Conservation (phyloP, 2,329 filamentous ascomycete species). For the Claviceps monticola region DNA sequence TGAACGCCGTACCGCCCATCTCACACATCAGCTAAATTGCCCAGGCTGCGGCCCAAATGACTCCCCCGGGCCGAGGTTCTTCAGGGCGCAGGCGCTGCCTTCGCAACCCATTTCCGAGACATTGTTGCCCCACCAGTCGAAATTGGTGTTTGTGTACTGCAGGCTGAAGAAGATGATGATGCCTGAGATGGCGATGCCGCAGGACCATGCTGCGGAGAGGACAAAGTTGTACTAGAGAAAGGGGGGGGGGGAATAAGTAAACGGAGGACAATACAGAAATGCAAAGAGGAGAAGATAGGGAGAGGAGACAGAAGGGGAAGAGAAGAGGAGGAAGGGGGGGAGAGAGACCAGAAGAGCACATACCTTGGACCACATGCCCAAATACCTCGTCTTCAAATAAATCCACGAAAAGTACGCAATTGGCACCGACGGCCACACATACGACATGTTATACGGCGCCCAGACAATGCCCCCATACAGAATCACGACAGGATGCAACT, state of each 20-base stretch:
- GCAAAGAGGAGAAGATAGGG: not conserved
- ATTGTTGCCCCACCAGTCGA: conserved; percentile 37
- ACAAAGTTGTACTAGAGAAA: conserved; percentile 35
- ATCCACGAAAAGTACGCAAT: conserved; percentile 39
- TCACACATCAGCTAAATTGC: conserved; percentile 16
- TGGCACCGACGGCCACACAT: conserved; percentile 36
- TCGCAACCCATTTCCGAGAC: conserved; percentile 28
- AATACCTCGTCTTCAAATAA: conserved; percentile 33
- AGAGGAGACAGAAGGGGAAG: not conserved
- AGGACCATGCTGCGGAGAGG: conserved; percentile 35
- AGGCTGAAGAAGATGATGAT: conserved; percentile 41
- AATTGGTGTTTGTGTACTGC: conserved; percentile 26
- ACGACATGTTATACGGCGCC: conserved; percentile 37
- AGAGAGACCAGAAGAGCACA: not conserved
- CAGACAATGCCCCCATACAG: conserved; percentile 32
- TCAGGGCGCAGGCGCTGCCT: conserved; percentile 23
- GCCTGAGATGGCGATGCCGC: conserved; percentile 34
- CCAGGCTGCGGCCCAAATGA: conserved; percentile 27
- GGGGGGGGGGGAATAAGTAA: no score
- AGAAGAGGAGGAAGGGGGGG: not conserved
- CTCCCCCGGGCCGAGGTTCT: conserved; percentile 20
- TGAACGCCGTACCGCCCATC: no score
- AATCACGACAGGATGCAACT: conserved; percentile 34
- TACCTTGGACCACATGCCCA: conserved; percentile 39
- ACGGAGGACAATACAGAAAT: not conserved